Evolutionary conservation across 2,329 filamentous ascomycete species (phyloP), one percentile per base, ranked within the genome.

Genomic region (Ophiostoma novo-ulmi): DNA sequence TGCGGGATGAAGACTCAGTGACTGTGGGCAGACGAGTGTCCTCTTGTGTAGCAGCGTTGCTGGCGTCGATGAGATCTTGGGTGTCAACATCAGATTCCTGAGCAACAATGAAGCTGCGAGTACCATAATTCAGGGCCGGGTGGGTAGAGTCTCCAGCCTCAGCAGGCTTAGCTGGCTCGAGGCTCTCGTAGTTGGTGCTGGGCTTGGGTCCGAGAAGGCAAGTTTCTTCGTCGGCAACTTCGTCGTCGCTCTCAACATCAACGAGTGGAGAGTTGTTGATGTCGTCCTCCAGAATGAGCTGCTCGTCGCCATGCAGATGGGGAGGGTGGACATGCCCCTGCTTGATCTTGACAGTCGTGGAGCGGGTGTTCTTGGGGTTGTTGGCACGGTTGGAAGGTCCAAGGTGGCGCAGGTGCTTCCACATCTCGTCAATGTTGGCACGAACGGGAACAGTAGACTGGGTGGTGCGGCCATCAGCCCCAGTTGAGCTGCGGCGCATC

Each of bases 291-390:
- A 22, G 3, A 58, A 17, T 52, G 20, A 14, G 36, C 67, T 3
- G 61, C 14, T n/a, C 71, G 52, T 5, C 71, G 48, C 67, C 68
- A 31, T 3, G 64, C 65, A 44, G 66, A 17, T 68, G 66, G 41
- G 68, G 7, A 11, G 48, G 11, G 36, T 72, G 71, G 2, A 31
- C 39, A 4, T 70, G 65, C 7, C 71, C 64, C 5, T 72, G 61
- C 79, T 91, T 91, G 75, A 91, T 88, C 78, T 90, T 90, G 75
- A 91, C 88, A 0, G 88, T 85, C 22, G 87, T 85, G 22, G 85
- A 86, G 22, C 84, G 83, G 1, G 88, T 89, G 71, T 83, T 84
- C 77, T 85, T 87, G 1, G 89, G 89, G 70, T 88, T 87, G 20
- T 85, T 84, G 6, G 89, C 89, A 26, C 85, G 85, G 76, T 91